Conservation (phyloP, 2,329 filamentous ascomycete genomes). For the Alternaria sp. region DNA sequence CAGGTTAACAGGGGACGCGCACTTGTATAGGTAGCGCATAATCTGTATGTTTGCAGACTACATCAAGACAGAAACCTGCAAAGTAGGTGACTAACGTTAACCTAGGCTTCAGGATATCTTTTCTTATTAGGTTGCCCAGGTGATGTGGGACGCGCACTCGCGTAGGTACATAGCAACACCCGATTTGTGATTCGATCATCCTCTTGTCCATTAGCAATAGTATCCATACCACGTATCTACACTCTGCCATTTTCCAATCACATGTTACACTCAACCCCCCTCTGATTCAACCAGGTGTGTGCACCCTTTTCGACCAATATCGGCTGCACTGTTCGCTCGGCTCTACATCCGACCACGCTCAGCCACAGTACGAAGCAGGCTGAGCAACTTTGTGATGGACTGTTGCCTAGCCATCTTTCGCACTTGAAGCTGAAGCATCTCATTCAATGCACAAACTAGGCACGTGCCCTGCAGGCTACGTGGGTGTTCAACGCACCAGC, state of each 20-base stretch:
- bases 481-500: not conserved
- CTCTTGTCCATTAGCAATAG: not conserved
- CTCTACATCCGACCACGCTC: not conserved
- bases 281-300: not conserved
- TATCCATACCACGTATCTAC: not conserved
- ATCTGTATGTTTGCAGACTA: not conserved
- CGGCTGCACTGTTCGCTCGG: not conserved
- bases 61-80: not conserved
- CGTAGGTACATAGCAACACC: not conserved
- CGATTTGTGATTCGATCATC: not conserved
- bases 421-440: not conserved
- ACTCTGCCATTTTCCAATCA: not conserved
- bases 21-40: too few species aligned
- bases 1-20: too few species aligned
- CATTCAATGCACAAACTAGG: not conserved
- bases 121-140: not conserved
- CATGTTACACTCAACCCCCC: not conserved
- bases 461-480: not conserved
- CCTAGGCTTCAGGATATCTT: not conserved
- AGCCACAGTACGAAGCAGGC: not conserved
- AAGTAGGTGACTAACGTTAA: not conserved
- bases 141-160: not conserved
- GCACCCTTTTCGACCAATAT: not conserved
- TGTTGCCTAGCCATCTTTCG: not conserved
- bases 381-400: not conserved